Percentiles rank a stretch among this genome's conserved stretches.
These are phyloP conservation scores for Pezicula neosporulosa DNA, from an alignment of 2,329 filamentous ascomycete species.

Conservation along the genomic window DNA sequence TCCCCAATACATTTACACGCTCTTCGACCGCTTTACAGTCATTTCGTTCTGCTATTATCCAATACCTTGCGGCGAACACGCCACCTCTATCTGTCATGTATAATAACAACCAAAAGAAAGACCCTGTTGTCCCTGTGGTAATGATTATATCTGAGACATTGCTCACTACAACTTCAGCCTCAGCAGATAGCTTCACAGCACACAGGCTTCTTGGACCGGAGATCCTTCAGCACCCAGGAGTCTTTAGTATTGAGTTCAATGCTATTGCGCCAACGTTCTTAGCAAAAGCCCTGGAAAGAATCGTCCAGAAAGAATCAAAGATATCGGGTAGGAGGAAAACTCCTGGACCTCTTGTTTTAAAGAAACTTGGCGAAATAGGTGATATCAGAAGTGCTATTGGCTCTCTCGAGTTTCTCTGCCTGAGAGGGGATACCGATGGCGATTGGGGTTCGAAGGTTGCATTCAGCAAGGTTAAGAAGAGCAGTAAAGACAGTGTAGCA, in stretches of 20 bases:
- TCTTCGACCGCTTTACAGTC: constrained; percentile 62
- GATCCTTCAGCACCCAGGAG: constrained; percentile 76
- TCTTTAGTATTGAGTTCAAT: constrained; percentile 87
- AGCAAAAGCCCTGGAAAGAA: constrained; percentile 75
- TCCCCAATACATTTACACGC: constrained; percentile 70
- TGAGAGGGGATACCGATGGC: constrained; percentile 72
- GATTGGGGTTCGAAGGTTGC: constrained; percentile 74
- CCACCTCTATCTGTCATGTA: constrained; percentile 49
- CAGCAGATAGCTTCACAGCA: constrained; percentile 88
- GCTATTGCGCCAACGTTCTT: constrained; percentile 83
- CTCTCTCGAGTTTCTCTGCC: constrained; percentile 85
- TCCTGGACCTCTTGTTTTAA: constrained; percentile 75
- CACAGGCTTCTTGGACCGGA: constrained; percentile 86
- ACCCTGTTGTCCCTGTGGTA: constrained; percentile 68
- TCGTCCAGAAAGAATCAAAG: constrained; percentile 81
- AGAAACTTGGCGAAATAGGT: constrained; percentile 77
- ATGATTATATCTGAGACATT: constrained; percentile 91
- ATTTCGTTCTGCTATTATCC: constrained; percentile 72
- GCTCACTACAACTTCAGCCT: constrained; percentile 78
- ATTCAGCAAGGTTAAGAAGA: constrained; percentile 63
- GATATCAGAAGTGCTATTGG: constrained; percentile 93
- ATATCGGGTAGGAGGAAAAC: constrained; percentile 72
- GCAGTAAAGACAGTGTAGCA: constrained; percentile 48
- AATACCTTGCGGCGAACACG: constrained; percentile 68
- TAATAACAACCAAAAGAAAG: constrained; percentile 27